phyloP scores from a whole-genome alignment of 805 yeast species.

The Barnettozyma californica region DNA sequence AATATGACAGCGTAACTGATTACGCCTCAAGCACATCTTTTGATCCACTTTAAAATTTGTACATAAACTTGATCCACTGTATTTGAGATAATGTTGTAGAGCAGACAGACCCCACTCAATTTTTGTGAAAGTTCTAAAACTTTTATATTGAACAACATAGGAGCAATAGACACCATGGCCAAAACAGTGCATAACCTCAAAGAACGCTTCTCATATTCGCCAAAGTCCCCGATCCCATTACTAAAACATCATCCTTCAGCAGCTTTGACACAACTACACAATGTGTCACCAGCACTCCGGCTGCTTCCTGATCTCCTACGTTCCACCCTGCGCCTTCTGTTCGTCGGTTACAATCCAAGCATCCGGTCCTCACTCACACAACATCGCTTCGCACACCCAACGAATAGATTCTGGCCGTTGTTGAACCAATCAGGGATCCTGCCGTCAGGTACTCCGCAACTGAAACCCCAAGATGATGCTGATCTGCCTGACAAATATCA shows the following conservation, averaged over 20 bases:
- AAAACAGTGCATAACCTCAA: background rate
- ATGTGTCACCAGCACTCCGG: background rate
- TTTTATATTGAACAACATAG: no score
- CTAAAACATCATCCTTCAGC: background rate
- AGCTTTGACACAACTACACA: background rate
- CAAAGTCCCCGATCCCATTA: background rate
- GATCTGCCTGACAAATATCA: constrained; percentile 31
- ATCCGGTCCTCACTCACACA: background rate
- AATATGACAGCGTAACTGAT: no score
- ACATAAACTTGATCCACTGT: no score
- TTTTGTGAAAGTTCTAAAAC: no score
- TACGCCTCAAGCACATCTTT: no score
- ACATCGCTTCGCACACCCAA: constrained; percentile 1
- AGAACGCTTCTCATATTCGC: background rate
- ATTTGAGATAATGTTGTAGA: no score
- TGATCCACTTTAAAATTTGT: no score
- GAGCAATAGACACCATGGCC: background rate
- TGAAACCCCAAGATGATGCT: constrained; percentile 36
- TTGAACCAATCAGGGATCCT: constrained; percentile 1
- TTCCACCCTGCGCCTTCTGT: background rate
- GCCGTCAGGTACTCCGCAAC: constrained; percentile 4
- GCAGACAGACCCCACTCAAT: no score
- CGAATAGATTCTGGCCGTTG: background rate
- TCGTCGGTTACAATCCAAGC: constrained; percentile 1
- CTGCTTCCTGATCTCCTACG: background rate